Percentiles rank a stretch among this genome's conserved stretches.
phyloP scores from a whole-genome alignment of 768 basidiomycete species.

The Lactifluus subvellereus region DNA sequence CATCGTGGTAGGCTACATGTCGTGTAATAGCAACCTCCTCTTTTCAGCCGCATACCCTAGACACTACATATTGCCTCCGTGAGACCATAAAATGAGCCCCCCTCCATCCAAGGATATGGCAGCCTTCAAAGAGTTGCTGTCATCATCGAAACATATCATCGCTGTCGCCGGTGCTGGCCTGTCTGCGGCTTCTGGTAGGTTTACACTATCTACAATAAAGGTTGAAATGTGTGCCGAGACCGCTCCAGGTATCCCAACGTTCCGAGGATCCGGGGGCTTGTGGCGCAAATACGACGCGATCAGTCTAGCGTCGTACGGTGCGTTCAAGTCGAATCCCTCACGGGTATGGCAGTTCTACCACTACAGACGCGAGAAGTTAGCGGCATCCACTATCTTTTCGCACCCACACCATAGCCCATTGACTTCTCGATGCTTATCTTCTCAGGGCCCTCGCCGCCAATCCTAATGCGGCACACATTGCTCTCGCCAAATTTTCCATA shows the following conservation, averaged over 20 bases:
- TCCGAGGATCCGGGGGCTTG: slow-evolving; percentile 16
- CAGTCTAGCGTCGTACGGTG: slow-evolving; percentile 1
- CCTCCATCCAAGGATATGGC: slow-evolving; percentile 10
- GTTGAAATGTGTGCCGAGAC: background rate
- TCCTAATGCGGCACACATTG: slow-evolving; percentile 53
- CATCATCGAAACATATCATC: slow-evolving; percentile 34
- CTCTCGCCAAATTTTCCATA: slow-evolving; percentile 43
- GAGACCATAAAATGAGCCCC: background rate
- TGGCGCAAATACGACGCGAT: slow-evolving; percentile 17
- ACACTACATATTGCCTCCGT: background rate
- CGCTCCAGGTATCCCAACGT: slow-evolving; percentile 30
- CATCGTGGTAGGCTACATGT: background rate
- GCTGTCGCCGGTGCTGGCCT: slow-evolving; percentile 52
- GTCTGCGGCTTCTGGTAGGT: slow-evolving; percentile 52
- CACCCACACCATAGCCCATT: background rate
- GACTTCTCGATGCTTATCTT: background rate
- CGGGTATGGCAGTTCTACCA: slow-evolving; percentile 21
- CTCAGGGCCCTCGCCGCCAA: slow-evolving; percentile 27
- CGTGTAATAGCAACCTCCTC: background rate
- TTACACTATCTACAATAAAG: background rate
- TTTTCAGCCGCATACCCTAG: background rate
- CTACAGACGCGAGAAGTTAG: slow-evolving; percentile 18
- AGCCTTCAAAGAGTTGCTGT: slow-evolving; percentile 10
- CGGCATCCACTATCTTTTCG: background rate
- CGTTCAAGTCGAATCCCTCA: slow-evolving; percentile 15